Conservation (phyloP, 202 grass and related monocot genomes). For the Panicum hallii region DNA sequence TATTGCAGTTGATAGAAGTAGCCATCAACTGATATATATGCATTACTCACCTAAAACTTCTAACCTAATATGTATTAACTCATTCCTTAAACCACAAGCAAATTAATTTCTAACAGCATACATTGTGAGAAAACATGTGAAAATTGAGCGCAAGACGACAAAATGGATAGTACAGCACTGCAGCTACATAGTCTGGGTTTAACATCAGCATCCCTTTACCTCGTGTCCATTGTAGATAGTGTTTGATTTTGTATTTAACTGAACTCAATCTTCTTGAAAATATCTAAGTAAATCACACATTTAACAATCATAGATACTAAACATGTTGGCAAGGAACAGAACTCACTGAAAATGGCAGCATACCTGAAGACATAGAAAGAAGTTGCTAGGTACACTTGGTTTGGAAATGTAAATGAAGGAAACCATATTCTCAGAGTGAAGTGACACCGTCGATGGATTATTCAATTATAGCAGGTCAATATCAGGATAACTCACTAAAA, state of each 20-base stretch:
- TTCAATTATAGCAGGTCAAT: conserved; percentile 32
- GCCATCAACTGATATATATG: conserved; percentile 10
- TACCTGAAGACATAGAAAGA: conserved; percentile 49
- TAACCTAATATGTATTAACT: conserved; percentile 2
- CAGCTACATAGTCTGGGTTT: background rate
- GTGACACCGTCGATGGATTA: conserved; percentile 11
- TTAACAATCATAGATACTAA: background rate
- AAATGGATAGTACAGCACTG: background rate
- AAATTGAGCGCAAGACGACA: background rate
- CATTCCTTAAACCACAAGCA: background rate
- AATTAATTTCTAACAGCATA: background rate
- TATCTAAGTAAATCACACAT: conserved; percentile 21
- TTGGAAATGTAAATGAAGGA: conserved; percentile 26
- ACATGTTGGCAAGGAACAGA: conserved; percentile 3
- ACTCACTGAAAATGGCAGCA: conserved; percentile 25
- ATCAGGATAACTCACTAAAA: conserved; percentile 29
- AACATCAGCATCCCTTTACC: background rate
- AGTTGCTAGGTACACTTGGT: conserved; percentile 28
- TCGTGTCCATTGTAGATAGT: background rate
- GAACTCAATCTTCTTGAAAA: conserved; percentile 13
- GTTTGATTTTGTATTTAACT: conserved; percentile 11
- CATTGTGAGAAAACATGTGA: background rate
- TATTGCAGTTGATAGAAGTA: background rate
- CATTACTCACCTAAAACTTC: background rate
- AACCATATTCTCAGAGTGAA: conserved; percentile 10